Percentiles rank a stretch among this genome's conserved stretches.
Conservation (phyloP, 2,329 filamentous ascomycete genomes). For the Epichloe baconii region DNA sequence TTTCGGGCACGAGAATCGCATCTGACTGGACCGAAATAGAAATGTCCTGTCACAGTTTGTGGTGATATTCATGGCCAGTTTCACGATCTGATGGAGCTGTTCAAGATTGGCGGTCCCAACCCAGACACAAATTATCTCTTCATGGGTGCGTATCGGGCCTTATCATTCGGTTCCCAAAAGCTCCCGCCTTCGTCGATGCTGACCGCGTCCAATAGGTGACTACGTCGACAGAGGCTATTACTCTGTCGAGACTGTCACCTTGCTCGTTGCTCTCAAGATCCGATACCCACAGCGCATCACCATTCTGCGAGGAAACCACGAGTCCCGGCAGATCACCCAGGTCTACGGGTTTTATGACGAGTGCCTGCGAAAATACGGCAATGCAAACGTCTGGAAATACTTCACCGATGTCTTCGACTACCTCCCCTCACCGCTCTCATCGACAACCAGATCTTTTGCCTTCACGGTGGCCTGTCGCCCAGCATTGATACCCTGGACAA, state of each 20-base stretch:
- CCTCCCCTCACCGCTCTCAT: conserved; percentile 90
- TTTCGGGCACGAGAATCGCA: background rate
- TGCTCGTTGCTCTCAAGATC: conserved; percentile 94
- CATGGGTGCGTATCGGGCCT: conserved; percentile 57
- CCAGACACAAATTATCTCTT: conserved; percentile 99
- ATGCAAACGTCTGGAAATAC: conserved; percentile 98
- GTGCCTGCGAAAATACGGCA: conserved; percentile 96
- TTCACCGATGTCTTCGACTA: conserved; percentile 99
- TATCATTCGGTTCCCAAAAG: background rate
- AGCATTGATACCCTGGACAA: conserved; percentile 93
- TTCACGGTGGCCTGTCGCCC: conserved; percentile 93
- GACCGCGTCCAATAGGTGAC: conserved; percentile 51
- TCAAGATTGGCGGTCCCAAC: conserved; percentile 96
- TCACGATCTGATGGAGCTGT: conserved; percentile 97
- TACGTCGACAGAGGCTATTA: conserved; percentile 99
- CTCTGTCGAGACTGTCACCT: conserved; percentile 93
- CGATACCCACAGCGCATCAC: conserved; percentile 96
- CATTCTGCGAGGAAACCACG: conserved; percentile 96
- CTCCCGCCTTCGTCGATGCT: background rate
- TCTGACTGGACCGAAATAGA: conserved; percentile 34
- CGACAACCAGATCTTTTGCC: conserved; percentile 98
- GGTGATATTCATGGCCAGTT: conserved; percentile 99
- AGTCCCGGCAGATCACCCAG: conserved; percentile 96
- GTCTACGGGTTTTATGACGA: conserved; percentile 99
- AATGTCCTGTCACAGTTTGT: conserved; percentile 97